Percentiles rank a stretch among this genome's conserved stretches.
These are phyloP conservation scores for Citrus australasica DNA, from an alignment of 345 rosid species.

Conservation along the genomic window DNA sequence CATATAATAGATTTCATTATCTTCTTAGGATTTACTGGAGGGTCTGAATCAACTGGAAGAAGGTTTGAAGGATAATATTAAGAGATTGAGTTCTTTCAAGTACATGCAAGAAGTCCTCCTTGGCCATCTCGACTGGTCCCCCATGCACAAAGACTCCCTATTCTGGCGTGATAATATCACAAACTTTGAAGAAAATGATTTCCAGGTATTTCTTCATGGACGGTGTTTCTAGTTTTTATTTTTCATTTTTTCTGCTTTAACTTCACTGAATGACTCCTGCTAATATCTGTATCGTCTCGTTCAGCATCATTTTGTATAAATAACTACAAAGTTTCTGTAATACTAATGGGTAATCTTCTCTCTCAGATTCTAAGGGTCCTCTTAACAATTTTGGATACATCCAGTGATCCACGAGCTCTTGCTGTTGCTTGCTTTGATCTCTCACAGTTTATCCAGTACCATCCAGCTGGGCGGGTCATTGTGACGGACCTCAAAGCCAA, in stretches of 20 bases:
- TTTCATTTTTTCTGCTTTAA: not conserved
- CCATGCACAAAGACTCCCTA: slow-evolving; percentile 87
- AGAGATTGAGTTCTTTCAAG: slow-evolving; percentile 86
- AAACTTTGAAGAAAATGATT: slow-evolving; percentile 85
- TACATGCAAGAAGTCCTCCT: slow-evolving; percentile 96
- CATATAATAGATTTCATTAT: not conserved
- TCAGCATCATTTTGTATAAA: not conserved
- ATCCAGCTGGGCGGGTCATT: slow-evolving; percentile 87
- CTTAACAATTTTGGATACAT: slow-evolving; percentile 80
- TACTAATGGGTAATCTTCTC: not conserved
- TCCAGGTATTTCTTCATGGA: slow-evolving; percentile 57
- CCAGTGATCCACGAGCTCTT: slow-evolving; percentile 78
- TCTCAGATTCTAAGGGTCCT: slow-evolving; percentile 90
- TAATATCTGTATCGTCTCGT: too few relatives aligned
- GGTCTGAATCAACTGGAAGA: slow-evolving; percentile 81
- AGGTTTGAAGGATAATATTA: slow-evolving; percentile 73
- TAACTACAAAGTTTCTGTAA: not conserved
- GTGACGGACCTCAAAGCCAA: slow-evolving; percentile 87
- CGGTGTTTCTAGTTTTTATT: not conserved
- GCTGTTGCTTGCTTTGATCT: slow-evolving; percentile 94
- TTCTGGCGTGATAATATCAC: slow-evolving; percentile 94
- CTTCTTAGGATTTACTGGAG: slow-evolving; percentile 75
- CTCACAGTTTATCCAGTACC: slow-evolving; percentile 89
- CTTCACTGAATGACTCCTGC: not conserved
- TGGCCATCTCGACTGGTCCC: slow-evolving; percentile 96